phyloP scores from a whole-genome alignment of 768 basidiomycete species.

The Tylopilus vinaceipallidus region DNA sequence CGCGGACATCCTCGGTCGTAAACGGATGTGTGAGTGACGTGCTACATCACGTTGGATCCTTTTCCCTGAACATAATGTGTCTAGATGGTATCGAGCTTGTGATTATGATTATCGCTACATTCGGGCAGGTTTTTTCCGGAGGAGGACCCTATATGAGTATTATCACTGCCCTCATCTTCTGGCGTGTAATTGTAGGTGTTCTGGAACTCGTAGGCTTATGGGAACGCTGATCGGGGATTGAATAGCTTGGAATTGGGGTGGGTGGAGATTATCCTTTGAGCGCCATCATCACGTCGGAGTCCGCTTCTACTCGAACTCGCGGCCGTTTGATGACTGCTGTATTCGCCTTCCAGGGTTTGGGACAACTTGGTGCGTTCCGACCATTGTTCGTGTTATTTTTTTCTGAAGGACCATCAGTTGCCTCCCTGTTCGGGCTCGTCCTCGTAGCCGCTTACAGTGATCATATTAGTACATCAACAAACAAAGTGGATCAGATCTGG shows the following conservation, averaged over 20 bases:
- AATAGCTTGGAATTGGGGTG: conserved; percentile 69
- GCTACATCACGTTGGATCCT: neutral
- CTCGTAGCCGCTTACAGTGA: conserved; percentile 66
- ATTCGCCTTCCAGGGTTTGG: conserved; percentile 84
- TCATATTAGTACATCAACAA: conserved; percentile 38
- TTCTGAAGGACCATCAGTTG: conserved; percentile 35
- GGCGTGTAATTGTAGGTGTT: conserved; percentile 64
- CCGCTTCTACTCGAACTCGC: conserved; percentile 68
- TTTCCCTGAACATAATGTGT: neutral
- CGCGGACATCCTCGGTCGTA: conserved; percentile 45
- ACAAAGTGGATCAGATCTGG: conserved; percentile 73
- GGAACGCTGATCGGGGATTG: conserved; percentile 34
- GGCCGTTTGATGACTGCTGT: conserved; percentile 86
- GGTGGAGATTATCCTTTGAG: conserved; percentile 85
- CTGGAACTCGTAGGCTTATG: neutral
- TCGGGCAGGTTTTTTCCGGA: conserved; percentile 30
- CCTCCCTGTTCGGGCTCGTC: conserved; percentile 62
- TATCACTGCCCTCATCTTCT: conserved; percentile 69
- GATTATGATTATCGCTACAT: too few species aligned
- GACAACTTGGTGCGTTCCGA: conserved; percentile 60
- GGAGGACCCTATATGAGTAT: conserved; percentile 58
- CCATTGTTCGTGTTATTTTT: neutral
- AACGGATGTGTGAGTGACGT: conserved; percentile 54
- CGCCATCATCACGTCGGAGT: conserved; percentile 83
- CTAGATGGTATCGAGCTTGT: conserved; percentile 33